Base-by-base conservation (phyloP, 805 yeast genomes). In the Kuraishia hungarica region DNA sequence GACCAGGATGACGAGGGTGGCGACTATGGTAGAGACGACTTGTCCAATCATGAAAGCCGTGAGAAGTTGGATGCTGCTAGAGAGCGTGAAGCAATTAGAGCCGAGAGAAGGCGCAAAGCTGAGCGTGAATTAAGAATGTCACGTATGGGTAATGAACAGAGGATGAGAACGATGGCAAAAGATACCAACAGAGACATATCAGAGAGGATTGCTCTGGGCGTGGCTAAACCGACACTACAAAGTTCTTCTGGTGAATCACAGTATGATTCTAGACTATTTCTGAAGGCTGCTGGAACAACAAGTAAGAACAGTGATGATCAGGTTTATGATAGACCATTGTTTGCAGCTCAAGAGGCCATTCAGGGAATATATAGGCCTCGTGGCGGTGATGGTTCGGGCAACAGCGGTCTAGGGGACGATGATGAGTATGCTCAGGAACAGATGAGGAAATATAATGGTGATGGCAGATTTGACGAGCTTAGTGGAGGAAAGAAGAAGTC, bases 261-360 rank as follows among this genome's bases (percentile, higher is more conserved):
- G 53, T 82, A 81, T 60, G 93, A 86, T 62, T 74, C 88, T 0
- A 72, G 88, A 29, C 64, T 86, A 39, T 84, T 76, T 59, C 66
- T 79, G 10, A 75, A 74, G 28, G 79, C 79, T 1, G 66, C 69
- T 10, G 62, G 65, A 1, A 68, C 80, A 1, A 73, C 73, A 46
- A 63, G 72, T 1, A 62, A 66, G 21, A 65, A 64, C 24, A 63
- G 69, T 49, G 79, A 74, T 26, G 83, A 77, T 53, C 82, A 78
- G 60, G 68, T 82, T 2, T 86, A 85, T 60, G 86, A 82, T 58
- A 74, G 66, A 53, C 84, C 89, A 1, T 65, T 86, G 24, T 85
- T 84, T 63, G 69, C 71, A 46, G 78, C 74, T 2, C 82, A 80
- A 54, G 80, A 77, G 54, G 81, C 78, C 3, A 67, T 81, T 7